Base-by-base conservation (phyloP, 495 filamentous ascomycete species). In the Rostrohypoxylon terebratum region DNA sequence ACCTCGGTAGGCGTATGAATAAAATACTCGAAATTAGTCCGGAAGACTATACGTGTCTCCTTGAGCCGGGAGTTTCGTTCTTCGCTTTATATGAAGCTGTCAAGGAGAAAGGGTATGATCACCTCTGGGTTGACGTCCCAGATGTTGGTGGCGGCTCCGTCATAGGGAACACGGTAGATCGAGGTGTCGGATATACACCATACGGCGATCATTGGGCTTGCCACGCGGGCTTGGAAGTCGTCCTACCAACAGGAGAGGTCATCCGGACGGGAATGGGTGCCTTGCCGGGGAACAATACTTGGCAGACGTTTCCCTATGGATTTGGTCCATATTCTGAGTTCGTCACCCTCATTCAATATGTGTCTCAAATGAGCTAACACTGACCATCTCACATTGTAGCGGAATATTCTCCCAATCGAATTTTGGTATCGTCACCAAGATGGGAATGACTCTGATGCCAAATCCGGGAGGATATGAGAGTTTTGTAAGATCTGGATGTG, bases 231-330 rank as follows among this genome's bases (percentile, higher is more conserved):
- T 75, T 87, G 69, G 86, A 88, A 71, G 79, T 88, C 44, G 82
- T 89, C 2, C 78, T 88, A 5, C 87, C 87, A 1, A 83, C 79
- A 4, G 86, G 86, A n/a, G 82, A 84, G 55, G 69, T 88, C 4
- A 67, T 88, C 11, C 77, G 86, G 18, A 89, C 85, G 0, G 87
- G 86, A 0, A 88, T 89, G 85, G 86, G 86, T 0, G 85, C 84
- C 25, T 66, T 87, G 1, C 83, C 83, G 5, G 74, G 75, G 1
- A 81, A 80, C 48, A 75, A 78, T 54, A 78, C 78, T 2, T 83
- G 81, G 81, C 84, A 85, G 58, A 78, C 81, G 0, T 89, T 87
- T 61, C 79, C 81, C 1, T 83, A 85, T 48, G 84, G 83, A 0
- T 88, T 86, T 72, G 87, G 87, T 0, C 87, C 87, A 18, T 81